Evolutionary conservation across 1,284 basidiomycete genomes (phyloP), one percentile per base, ranked within the genome.

Genomic region (Cryptococcus wingfieldii): DNA sequence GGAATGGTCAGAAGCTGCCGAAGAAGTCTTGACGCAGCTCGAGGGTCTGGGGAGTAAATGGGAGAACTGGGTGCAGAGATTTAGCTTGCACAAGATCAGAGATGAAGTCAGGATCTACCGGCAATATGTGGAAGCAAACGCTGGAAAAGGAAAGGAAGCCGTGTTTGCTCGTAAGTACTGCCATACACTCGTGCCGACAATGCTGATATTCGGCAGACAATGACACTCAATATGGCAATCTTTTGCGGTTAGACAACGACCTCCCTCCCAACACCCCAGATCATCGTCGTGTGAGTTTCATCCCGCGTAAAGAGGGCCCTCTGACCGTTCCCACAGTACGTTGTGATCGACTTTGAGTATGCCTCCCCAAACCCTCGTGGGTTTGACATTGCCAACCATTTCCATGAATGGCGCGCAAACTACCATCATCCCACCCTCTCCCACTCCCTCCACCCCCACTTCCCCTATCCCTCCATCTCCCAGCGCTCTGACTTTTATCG

Each of bases 261-360:
- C 60, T 73, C 0, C 80, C 83, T 51, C 79, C 82, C 7, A 65
- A 68, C 13, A 67, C 67, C 7, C 77, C 78, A 1, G 64, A 69
- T n/a, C 78, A 79, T 62, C 75, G 78, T 55, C 56, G 66, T 19
- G 71, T 73, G 52, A 62, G 67, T 63, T 16, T 25, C 19, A 41
- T 18, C 19, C 10, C 14, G 5, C 1, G 25, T 41, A 18, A 45
- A 39, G 18, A 27, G 12, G 38, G 10, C 28, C 18, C 9, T 23
- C 42, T 52, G 18, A 48, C 46, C 56, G 50, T 10, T 23, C 23
- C 19, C 38, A 7, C 69, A 91, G 88, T 86, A 94, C 66, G 89
- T 94, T 69, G 90, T 96, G 38, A 89, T 96, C 61, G 92, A 96
- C 77, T 96, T 95, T 71, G 93, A 97, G 78, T 97, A 96, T 70